Conservation (phyloP, 495 filamentous ascomycete species). For the Daldinia childiae region DNA sequence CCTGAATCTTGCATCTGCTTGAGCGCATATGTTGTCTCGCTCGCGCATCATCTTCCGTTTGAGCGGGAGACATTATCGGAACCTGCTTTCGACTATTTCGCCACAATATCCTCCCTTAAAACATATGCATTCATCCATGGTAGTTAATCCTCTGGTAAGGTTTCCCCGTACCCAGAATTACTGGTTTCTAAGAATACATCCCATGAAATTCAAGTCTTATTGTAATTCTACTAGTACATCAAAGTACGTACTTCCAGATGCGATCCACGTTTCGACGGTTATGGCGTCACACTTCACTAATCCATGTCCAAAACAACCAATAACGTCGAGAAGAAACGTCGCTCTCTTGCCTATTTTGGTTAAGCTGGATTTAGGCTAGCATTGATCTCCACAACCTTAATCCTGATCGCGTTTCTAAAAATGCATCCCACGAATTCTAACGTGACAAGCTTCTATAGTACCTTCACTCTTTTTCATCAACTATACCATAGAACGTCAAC, state of each 20-base stretch:
- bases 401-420: constrained; percentile 44
- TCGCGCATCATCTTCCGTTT: constrained; percentile 23
- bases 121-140: not conserved
- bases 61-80: constrained; percentile 19
- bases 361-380: constrained; percentile 20
- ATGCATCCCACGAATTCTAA: constrained; percentile 37
- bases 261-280: constrained; percentile 17
- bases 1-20: constrained; percentile 28
- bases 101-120: constrained; percentile 14
- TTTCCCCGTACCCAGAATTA: not conserved
- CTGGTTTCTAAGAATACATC: constrained; percentile 38
- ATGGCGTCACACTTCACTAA: constrained; percentile 35
- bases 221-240: constrained; percentile 4
- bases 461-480: not conserved
- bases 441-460: constrained; percentile 9
- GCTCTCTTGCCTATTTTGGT: constrained; percentile 25
- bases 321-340: constrained; percentile 4
- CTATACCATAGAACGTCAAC: not conserved
- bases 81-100: constrained; percentile 17
- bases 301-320: constrained; percentile 28
- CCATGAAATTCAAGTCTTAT: constrained; percentile 5
- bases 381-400: constrained; percentile 33
- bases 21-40: not conserved
- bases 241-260: constrained; percentile 16
- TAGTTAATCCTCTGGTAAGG: not conserved